Percentiles rank a stretch among this genome's conserved stretches.
Evolutionary conservation across 2,329 filamentous ascomycete species (phyloP).

Genomic region (Sporothrix euskadiensis): DNA sequence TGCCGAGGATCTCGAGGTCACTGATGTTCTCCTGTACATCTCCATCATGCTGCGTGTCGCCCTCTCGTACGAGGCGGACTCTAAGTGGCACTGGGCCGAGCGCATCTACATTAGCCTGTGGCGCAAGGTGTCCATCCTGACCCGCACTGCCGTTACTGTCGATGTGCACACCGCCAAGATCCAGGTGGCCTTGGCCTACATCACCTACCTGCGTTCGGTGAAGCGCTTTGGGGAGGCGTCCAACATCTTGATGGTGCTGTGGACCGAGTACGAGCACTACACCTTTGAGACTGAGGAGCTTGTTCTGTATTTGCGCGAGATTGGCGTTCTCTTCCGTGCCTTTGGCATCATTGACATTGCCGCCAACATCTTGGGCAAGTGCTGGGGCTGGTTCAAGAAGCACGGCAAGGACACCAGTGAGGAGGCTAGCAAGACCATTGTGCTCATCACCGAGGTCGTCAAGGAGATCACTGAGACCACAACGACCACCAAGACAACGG

Average conservation of each 20-base stretch:
- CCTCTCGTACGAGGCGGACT: constrained; percentile 39
- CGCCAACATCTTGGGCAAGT: constrained; percentile 42
- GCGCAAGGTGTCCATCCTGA: constrained; percentile 42
- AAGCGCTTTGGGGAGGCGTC: constrained; percentile 42
- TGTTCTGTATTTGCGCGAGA: constrained; percentile 42
- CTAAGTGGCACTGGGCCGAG: constrained; percentile 42
- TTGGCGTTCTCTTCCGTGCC: constrained; percentile 39
- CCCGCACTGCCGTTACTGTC: constrained; percentile 37
- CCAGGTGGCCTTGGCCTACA: constrained; percentile 44
- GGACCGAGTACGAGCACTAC: constrained; percentile 45
- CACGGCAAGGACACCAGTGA: constrained; percentile 39
- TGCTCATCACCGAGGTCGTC: constrained; percentile 44
- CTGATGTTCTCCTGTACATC: constrained; percentile 40
- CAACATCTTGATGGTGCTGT: constrained; percentile 45
- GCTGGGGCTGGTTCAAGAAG: constrained; percentile 45
- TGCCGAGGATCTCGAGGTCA: constrained; percentile 40
- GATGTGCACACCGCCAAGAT: constrained; percentile 44
- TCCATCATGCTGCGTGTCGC: constrained; percentile 42
- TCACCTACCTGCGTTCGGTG: constrained; percentile 39
- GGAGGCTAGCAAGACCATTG: constrained; percentile 40
- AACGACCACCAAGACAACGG: constrained; percentile 40
- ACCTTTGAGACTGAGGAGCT: constrained; percentile 39
- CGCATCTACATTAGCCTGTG: constrained; percentile 45
- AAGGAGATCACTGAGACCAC: constrained; percentile 44
- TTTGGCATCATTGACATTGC: constrained; percentile 42